A percentile compares a stretch with the other conserved stretches of the same genome.
Evolutionary conservation across 176 grass and related monocot species (phyloP).

Genomic region (Tuctoria greenei): DNA sequence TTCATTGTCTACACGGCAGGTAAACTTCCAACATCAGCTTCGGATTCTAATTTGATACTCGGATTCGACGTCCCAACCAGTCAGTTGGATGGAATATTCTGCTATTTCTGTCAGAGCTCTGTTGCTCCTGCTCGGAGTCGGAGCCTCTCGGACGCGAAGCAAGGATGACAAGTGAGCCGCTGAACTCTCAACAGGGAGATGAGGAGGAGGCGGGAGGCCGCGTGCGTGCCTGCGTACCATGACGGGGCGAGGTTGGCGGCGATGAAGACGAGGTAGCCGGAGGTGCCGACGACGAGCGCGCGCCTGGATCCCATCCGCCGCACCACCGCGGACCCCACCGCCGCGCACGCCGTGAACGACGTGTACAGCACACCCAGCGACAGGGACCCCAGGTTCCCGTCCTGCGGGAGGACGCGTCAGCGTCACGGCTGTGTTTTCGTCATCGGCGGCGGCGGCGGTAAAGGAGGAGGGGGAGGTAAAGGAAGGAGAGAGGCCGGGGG

Average conservation of each 20-base stretch:
- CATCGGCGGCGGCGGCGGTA: too few relatives aligned
- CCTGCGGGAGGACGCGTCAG: constrained; percentile 34
- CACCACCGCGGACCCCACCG: constrained; percentile 69
- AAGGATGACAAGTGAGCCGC: background rate
- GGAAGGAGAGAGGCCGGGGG: background rate
- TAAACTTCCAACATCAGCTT: background rate
- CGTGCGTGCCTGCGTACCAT: constrained; percentile 41
- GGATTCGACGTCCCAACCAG: too few relatives aligned
- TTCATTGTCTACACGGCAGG: background rate
- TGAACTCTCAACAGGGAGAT: background rate
- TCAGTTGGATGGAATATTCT: background rate
- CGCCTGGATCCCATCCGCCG: constrained; percentile 57
- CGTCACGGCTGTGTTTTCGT: too few relatives aligned
- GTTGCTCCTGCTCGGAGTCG: too few relatives aligned
- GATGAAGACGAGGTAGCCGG: constrained; percentile 87
- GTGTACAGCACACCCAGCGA: constrained; percentile 82
- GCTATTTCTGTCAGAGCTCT: background rate
- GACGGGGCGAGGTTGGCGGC: constrained; percentile 76
- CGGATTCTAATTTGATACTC: background rate
- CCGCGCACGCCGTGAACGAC: constrained; percentile 85
- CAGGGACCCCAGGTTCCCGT: constrained; percentile 71
- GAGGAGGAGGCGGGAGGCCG: background rate
- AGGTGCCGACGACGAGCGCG: constrained; percentile 72
- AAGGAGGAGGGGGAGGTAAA: background rate
- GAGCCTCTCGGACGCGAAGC: background rate